Base-by-base conservation (phyloP, 495 filamentous ascomycete species). In the Aspergillus egyptiacus region DNA sequence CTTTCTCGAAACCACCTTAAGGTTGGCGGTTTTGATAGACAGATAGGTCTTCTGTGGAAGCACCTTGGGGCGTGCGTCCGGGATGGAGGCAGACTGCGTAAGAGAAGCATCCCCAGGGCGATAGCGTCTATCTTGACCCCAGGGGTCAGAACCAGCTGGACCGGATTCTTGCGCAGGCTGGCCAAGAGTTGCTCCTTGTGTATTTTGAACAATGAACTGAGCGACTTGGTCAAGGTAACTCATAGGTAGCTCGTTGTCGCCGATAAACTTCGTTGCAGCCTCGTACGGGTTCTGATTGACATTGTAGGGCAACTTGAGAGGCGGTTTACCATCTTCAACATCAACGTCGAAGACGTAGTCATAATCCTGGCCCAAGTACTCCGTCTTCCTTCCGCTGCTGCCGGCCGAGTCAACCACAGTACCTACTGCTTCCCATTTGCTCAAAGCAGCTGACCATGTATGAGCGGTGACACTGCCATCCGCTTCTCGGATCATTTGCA, bases 281-380 rank as follows among this genome's bases (percentile, higher is more conserved):
- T 95, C 85, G 62, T 94, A 97, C 2, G 89, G 89, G 61, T 96
- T 96, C 62, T 96, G 85, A 5, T 85, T 86, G 31, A 86, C 74
- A 61, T 99, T 96, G 62, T 87, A 97, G 1, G 94, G 91, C 24
- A 99, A 74, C 60, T 97, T 97, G 25, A 97, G 75, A 2, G 93
- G 81, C 23, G 94, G 94, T 54, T 91, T 89, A 30, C 93, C 94
- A 52, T 97, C 94, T 60, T 96, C 86, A 48, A 97, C 91, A 58
- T 96, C 94, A 20, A 99, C 93, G 60, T 97, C 91, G 55, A 97
- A 99, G 39, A 99, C 94, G 63, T 87, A 96, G 57, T 99, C 94
- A 62, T 94, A 99, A 46, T 95, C 87, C 62, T 91, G 81, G 18
- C 94, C 94, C 2, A 83, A 64, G 60, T 91, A 86, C 33, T 84